A percentile compares a stretch with the other conserved stretches of the same genome.
These are phyloP conservation scores for Cystofilobasidium bisporidii DNA, from an alignment of 768 basidiomycete genomes.

Conservation along the genomic window DNA sequence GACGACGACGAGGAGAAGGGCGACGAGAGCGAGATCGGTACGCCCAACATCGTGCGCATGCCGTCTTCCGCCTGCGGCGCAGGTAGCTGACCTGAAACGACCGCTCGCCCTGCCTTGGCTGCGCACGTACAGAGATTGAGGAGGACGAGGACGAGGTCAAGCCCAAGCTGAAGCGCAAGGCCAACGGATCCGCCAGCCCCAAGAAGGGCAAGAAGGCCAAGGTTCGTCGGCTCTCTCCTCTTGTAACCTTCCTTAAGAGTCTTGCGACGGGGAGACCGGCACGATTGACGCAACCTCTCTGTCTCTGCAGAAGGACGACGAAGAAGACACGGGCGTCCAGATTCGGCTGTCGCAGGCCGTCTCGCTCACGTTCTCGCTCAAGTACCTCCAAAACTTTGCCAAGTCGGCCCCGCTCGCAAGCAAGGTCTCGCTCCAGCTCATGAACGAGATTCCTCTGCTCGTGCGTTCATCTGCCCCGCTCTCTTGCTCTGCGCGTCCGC, in stretches of 20 bases:
- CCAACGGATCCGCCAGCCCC: conserved; percentile 8
- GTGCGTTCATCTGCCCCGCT: conserved; percentile 44
- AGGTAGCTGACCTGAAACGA: not conserved
- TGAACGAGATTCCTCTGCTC: conserved; percentile 80
- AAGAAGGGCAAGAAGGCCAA: conserved; percentile 28
- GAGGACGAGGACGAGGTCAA: conserved; percentile 41
- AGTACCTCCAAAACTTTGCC: conserved; percentile 93
- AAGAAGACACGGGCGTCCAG: conserved; percentile 50
- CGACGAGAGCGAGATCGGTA: conserved; percentile 3
- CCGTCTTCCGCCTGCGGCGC: not conserved
- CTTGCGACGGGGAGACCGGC: too few relatives aligned
- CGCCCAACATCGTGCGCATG: not conserved
- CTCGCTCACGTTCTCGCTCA: conserved; percentile 84
- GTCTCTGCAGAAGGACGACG: conserved; percentile 50
- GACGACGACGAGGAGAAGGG: conserved; percentile 44
- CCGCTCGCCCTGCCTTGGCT: not conserved
- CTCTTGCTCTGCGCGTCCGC: not conserved
- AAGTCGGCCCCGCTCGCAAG: conserved; percentile 69
- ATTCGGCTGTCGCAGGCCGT: conserved; percentile 88
- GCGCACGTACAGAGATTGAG: conserved; percentile 34
- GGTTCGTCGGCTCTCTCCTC: conserved; percentile 2
- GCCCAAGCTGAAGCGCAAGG: conserved; percentile 32
- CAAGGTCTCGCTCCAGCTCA: conserved; percentile 75
- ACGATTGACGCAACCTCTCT: too few relatives aligned
- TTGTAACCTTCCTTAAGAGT: too few relatives aligned